phyloP scores from a whole-genome alignment of 2,329 filamentous ascomycete genomes.

The Penicillium sumatraense region DNA sequence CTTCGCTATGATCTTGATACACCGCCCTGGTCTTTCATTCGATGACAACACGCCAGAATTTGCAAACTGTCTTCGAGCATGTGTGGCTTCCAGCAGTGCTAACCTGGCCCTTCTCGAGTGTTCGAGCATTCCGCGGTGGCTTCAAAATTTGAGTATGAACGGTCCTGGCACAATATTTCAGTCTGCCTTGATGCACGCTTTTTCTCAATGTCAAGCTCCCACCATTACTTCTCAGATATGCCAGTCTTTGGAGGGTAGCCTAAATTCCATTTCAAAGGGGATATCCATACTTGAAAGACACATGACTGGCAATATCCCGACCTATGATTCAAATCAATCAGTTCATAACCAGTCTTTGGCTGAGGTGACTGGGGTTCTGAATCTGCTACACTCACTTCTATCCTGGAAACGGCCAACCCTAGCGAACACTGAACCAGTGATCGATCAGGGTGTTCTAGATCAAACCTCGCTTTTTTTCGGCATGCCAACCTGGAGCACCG shows the following conservation, averaged over 20 bases:
- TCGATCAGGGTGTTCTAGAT: not conserved
- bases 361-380: not conserved
- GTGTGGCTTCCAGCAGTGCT: constrained; percentile 1
- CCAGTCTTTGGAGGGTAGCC: constrained; percentile 6
- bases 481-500: not conserved
- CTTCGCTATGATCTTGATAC: constrained; percentile 1
- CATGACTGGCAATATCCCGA: not conserved
- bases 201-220: constrained; percentile 3
- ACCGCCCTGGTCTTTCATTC: constrained; percentile 12
- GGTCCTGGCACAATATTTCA: constrained; percentile 9
- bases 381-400: constrained; percentile 1
- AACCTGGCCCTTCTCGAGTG: constrained; percentile 1
- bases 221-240: not conserved
- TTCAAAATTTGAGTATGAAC: constrained; percentile 9
- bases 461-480: not conserved
- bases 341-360: not conserved
- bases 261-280: not conserved
- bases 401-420: not conserved
- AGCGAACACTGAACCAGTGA: not conserved
- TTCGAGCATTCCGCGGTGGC: constrained; percentile 1
- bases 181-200: constrained; percentile 8
- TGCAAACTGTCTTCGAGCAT: constrained; percentile 3
- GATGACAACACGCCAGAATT: constrained; percentile 10
- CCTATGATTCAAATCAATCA: not conserved
- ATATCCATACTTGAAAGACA: not conserved